Evolutionary conservation across 441 rosid species (phyloP), one percentile per base, ranked within the genome.

Genomic region (Erodium chrysanthum): DNA sequence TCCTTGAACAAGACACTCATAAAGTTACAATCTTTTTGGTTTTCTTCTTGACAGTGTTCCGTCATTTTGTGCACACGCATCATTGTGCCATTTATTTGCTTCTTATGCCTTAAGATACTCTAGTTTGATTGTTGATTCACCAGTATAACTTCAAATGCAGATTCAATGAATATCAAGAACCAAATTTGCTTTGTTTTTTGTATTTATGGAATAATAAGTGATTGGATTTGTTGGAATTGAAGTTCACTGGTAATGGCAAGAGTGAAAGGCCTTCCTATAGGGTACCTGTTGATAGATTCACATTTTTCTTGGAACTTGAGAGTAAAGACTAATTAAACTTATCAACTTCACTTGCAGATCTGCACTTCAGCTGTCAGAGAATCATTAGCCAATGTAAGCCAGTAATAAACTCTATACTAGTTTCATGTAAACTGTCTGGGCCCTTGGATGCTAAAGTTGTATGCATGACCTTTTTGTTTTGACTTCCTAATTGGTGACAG

Each of bases 381-480:
- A 84, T 88, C 98, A 65, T 76, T 95, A 81, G 86, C 88, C 79
- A 87, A 85, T 87, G 97, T 91, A 86, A 92, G 97, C 69, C 54
- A 64, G 75, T 76, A 65, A 77, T 72, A 65, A 75, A 80, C 74
- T 76, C 74, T 83, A 56, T 75, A 72, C 80, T 81, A 68, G 64
- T 76, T 80, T 75, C 27, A 64, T 52, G 23, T 22, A 14, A 11
- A 15, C 65, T 62, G 27, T 37, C 65, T 66, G 58, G 35, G 52
- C 54, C 64, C n/a, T 48, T 59, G 48, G 69, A 61, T 78, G 60
- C 71, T 75, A 68, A 69, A 66, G 59, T 73, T 59, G 64, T 59
- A 70, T 12, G 31, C 42, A 35, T 48, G 8, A 66, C 64, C 71
- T 63, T 63, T 71, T 52, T 54, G 56, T 69, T 72, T 73, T 68